Evolutionary conservation across 2,329 filamentous ascomycete genomes (phyloP).

Genomic region (Neonectria magnoliae): DNA sequence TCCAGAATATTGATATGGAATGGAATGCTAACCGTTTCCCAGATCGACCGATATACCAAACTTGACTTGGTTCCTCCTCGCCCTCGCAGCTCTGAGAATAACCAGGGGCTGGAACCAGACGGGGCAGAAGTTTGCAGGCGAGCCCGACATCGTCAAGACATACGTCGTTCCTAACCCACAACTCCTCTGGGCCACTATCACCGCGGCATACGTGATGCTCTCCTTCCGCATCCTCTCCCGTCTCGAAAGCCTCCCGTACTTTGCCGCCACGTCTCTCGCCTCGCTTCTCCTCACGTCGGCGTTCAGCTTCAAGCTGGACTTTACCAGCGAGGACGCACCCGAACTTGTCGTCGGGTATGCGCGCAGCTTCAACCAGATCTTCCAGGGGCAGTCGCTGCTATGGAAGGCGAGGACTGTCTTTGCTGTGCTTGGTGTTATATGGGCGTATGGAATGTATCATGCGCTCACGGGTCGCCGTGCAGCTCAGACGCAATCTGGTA

Average conservation of each 20-base stretch:
- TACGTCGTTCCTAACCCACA: slow-evolving; percentile 72
- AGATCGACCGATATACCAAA: slow-evolving; percentile 44
- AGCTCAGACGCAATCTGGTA: slow-evolving; percentile 45
- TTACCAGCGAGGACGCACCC: slow-evolving; percentile 87
- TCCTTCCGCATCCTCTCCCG: slow-evolving; percentile 56
- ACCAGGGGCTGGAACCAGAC: slow-evolving; percentile 93
- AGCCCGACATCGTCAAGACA: slow-evolving; percentile 81
- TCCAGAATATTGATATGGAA: too few species aligned
- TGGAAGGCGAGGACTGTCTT: slow-evolving; percentile 62
- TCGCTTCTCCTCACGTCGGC: slow-evolving; percentile 62
- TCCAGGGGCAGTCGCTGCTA: slow-evolving; percentile 57
- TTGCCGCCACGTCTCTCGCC: slow-evolving; percentile 53
- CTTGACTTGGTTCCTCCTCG: slow-evolving; percentile 49
- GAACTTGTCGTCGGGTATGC: slow-evolving; percentile 73
- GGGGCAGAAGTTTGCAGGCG: slow-evolving; percentile 94
- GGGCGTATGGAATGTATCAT: slow-evolving; percentile 52
- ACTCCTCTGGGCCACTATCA: slow-evolving; percentile 79
- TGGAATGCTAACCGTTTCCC: slow-evolving; percentile 17
- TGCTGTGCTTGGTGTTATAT: slow-evolving; percentile 54
- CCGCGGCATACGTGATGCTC: slow-evolving; percentile 73
- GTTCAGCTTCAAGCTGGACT: slow-evolving; percentile 88
- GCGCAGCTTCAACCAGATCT: slow-evolving; percentile 51
- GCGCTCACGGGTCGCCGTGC: slow-evolving; percentile 45
- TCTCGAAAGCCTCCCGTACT: slow-evolving; percentile 54
- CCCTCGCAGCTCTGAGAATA: slow-evolving; percentile 72